A percentile compares a stretch with the other conserved stretches of the same genome.
phyloP scores from a whole-genome alignment of 1,139 yeast species.

The Protomyces macrosporus region DNA sequence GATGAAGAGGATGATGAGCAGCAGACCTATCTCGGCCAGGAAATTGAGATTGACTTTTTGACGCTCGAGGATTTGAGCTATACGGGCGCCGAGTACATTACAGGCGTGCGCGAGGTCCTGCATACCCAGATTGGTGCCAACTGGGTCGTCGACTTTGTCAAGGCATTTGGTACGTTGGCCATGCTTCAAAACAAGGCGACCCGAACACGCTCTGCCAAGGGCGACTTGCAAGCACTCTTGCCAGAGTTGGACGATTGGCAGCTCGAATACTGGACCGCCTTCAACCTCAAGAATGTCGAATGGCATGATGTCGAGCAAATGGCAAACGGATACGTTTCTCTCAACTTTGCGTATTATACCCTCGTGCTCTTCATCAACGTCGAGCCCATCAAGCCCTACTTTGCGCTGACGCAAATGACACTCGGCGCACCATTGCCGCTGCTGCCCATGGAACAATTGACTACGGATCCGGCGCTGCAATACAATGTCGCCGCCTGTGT shows the following conservation, averaged over 20 bases:
- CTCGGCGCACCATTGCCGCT: not conserved
- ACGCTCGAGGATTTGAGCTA: not conserved
- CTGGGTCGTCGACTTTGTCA: not conserved
- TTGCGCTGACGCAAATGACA: not conserved
- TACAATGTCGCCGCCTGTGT: not conserved
- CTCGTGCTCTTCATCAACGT: not conserved
- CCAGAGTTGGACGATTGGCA: not conserved
- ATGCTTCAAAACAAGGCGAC: conserved; percentile 7
- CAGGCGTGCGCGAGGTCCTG: not conserved
- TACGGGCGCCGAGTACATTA: conserved; percentile 2
- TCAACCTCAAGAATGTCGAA: not conserved
- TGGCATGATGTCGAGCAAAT: not conserved
- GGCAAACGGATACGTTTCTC: not conserved
- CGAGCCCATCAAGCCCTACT: not conserved
- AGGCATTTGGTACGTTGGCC: conserved; percentile 10
- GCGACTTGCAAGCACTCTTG: not conserved
- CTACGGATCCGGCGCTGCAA: not conserved
- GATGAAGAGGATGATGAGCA: not conserved
- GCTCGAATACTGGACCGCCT: not conserved
- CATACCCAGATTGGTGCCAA: not conserved
- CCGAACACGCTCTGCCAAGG: not conserved
- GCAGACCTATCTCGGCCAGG: conserved; percentile 3
- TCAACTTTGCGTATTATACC: not conserved
- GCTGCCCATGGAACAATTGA: not conserved
- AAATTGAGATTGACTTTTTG: conserved; percentile 4